phyloP scores from a whole-genome alignment of 2,329 filamentous ascomycete species.

The Diaporthe sp. region DNA sequence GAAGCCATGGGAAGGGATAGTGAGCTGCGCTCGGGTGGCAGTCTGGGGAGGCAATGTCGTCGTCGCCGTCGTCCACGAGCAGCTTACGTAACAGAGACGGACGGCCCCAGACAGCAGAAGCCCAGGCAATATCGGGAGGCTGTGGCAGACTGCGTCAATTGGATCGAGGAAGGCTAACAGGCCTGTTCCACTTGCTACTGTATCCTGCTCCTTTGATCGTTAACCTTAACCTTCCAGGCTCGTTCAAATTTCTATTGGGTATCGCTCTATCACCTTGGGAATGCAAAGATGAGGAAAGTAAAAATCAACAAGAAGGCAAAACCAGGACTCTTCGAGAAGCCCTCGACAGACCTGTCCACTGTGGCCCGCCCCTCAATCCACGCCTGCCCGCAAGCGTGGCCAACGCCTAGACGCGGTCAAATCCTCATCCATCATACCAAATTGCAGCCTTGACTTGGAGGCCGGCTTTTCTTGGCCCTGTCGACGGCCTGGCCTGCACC shows the following conservation, averaged over 20 bases:
- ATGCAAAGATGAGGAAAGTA: background rate
- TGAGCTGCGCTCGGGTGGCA: background rate
- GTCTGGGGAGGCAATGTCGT: background rate
- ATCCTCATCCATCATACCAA: background rate
- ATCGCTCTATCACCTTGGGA: constrained; percentile 15
- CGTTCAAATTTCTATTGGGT: constrained; percentile 20
- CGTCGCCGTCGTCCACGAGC: background rate
- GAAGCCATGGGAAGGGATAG: background rate
- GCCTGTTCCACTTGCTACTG: background rate
- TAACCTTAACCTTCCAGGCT: background rate
- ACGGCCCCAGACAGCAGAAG: background rate
- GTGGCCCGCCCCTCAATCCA: background rate
- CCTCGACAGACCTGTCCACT: background rate
- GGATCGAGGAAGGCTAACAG: background rate
- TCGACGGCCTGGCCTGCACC: background rate
- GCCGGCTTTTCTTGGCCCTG: background rate
- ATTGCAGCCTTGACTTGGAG: background rate
- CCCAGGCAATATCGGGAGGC: background rate
- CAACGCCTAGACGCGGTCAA: background rate
- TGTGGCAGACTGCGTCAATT: background rate
- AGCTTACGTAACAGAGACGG: constrained; percentile 7
- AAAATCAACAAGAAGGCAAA: background rate
- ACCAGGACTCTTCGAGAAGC: background rate
- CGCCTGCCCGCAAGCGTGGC: constrained; percentile 12
- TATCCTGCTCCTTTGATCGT: background rate